Evolutionary conservation across 768 basidiomycete species (phyloP).

Genomic region (Russula virescens): DNA sequence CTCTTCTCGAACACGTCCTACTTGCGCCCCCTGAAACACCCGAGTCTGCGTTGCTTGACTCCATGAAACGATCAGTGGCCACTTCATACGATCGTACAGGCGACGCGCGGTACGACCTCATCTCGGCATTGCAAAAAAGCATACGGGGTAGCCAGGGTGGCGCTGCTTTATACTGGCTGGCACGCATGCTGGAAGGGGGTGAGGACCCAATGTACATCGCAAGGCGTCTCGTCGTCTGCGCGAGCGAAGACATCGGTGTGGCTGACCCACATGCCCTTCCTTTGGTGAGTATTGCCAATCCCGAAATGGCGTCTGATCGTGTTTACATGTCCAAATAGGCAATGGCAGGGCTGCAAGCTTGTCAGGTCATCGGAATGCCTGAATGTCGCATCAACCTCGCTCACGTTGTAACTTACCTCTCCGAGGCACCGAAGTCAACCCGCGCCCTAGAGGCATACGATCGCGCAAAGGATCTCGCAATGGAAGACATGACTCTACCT

Average conservation of each 20-base stretch:
- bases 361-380: constrained; percentile 70
- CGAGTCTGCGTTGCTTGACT: constrained; percentile 48
- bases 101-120: constrained; percentile 75
- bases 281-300: constrained; percentile 41
- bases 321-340: constrained; percentile 38
- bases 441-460: constrained; percentile 74
- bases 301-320: not conserved
- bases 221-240: constrained; percentile 69
- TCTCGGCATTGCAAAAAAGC: constrained; percentile 79
- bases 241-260: constrained; percentile 81
- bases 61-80: constrained; percentile 57
- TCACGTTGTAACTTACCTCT: constrained; percentile 70
- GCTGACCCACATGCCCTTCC: constrained; percentile 73
- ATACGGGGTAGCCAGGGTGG: constrained; percentile 69
- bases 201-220: constrained; percentile 80
- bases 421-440: constrained; percentile 77
- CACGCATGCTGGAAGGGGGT: constrained; percentile 71
- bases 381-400: constrained; percentile 79
- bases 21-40: constrained; percentile 36
- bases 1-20: constrained; percentile 68
- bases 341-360: constrained; percentile 57
- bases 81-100: constrained; percentile 71
- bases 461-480: constrained; percentile 56
- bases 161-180: constrained; percentile 86
- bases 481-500: constrained; percentile 45